Conservation (phyloP, 148 eudicot genomes). For the Vaccinium darrowii region DNA sequence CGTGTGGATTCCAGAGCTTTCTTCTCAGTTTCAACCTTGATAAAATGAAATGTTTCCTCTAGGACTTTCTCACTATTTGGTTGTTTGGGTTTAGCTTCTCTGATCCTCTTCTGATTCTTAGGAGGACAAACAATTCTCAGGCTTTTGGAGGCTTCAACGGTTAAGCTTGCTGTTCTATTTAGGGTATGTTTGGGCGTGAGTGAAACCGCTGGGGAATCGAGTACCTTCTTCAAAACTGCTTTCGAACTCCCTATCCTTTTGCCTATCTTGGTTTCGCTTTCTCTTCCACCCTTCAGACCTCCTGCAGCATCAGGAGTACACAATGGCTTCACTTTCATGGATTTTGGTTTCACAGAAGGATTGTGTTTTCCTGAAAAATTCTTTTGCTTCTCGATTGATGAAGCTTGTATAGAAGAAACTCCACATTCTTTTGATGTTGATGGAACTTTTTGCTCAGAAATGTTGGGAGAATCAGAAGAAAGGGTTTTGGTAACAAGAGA, state of each 20-base stretch:
- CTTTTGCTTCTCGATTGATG: constrained; percentile 25
- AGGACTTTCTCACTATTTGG: constrained; percentile 26
- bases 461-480: constrained; percentile 29
- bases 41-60: constrained; percentile 61
- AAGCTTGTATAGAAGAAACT: constrained; percentile 19
- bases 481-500: constrained; percentile 20
- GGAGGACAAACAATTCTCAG: constrained; percentile 31
- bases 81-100: constrained; percentile 26
- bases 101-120: constrained; percentile 30
- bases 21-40: constrained; percentile 29
- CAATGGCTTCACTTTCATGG: constrained; percentile 24
- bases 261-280: constrained; percentile 21
- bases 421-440: constrained; percentile 29
- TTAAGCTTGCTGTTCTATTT: constrained; percentile 19
- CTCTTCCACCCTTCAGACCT: constrained; percentile 26
- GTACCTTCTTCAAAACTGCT: constrained; percentile 29
- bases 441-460: constrained; percentile 32
- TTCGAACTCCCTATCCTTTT: constrained; percentile 26
- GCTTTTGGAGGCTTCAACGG: constrained; percentile 28
- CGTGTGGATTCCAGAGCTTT: constrained; percentile 18
- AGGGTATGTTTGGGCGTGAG: constrained; percentile 27
- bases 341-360: constrained; percentile 19
- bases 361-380: constrained; percentile 18
- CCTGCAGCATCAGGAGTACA: constrained; percentile 25
- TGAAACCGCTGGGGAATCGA: constrained; percentile 22